A percentile compares a stretch with the other conserved stretches of the same genome.
phyloP scores from a whole-genome alignment of 1,284 basidiomycete species.

The Afroboletus lepidellus region DNA sequence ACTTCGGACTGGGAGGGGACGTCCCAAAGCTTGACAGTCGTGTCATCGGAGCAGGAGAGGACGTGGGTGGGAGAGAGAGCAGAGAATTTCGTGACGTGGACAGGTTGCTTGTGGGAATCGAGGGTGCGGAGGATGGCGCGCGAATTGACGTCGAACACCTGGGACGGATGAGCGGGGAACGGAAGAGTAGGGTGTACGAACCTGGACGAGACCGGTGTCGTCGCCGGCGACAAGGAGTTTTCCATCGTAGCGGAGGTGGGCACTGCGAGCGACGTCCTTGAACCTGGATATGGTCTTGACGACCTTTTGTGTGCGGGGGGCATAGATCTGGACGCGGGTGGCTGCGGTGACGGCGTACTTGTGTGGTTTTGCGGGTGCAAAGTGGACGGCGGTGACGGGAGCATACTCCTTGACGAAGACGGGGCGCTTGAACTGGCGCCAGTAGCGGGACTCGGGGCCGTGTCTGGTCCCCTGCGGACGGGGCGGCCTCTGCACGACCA shows the following conservation, averaged over 20 bases:
- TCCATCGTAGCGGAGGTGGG: conserved; percentile 86
- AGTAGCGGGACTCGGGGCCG: conserved; percentile 72
- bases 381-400: conserved; percentile 89
- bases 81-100: conserved; percentile 94
- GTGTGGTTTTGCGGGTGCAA: conserved; percentile 82
- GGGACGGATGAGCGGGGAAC: conserved; percentile 13
- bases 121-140: conserved; percentile 92
- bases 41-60: conserved; percentile 95
- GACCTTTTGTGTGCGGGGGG: conserved; percentile 91
- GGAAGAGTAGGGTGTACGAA: conserved; percentile 27
- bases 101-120: conserved; percentile 91
- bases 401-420: conserved; percentile 95
- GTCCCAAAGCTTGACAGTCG: conserved; percentile 93
- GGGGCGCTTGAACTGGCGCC: conserved; percentile 81
- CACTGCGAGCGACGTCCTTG: conserved; percentile 92
- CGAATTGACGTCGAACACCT: conserved; percentile 95
- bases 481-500: conserved; percentile 60
- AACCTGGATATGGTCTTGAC: conserved; percentile 96
- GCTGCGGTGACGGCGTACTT: conserved; percentile 95
- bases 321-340: conserved; percentile 93
- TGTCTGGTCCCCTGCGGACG: conserved; percentile 59
- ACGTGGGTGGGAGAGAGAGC: conserved; percentile 77
- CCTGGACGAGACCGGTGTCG: conserved; percentile 92
- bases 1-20: conserved; percentile 86
- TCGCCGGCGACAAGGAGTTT: conserved; percentile 95